Evolutionary conservation across 2,329 filamentous ascomycete genomes (phyloP), one percentile per base, ranked within the genome.

Genomic region (Trichoderma koningiopsis): DNA sequence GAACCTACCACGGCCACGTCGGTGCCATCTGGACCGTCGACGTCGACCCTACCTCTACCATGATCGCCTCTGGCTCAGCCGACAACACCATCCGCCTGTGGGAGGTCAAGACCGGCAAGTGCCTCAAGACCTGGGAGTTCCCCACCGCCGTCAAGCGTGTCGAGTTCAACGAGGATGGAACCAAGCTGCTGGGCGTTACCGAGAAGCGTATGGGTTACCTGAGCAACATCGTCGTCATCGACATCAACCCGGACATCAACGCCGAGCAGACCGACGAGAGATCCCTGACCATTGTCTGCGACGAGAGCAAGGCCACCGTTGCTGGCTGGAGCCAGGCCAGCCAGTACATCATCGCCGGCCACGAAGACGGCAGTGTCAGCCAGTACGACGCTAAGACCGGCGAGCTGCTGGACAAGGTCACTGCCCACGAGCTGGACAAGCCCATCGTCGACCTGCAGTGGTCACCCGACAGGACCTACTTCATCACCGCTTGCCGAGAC

Each of bases 21-120:
- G 96, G 96, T 83, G 95, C 96, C 77, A 92, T 99, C 85, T 99
- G 96, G 96, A 97, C 96, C 72, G 92, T 99, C 82, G 96, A 99
- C 80, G 91, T 97, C 78, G 93, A 97, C 84, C 94, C 95, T 73
- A 94, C 94, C 77, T 92, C 91, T 73, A 93, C 92, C 77, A 89
- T 99, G 79, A 91, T 98, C 79, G 96, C 95, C 78, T 96, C 93
- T 71, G 96, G 96, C 77, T 96, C 94, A 76, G 96, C 96, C 82
- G 96, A 99, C 85, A 98, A 98, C 87, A 97, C 95, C 56, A 95
- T 99, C 83, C 90, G 94, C 78, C 87, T 99, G 77, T 99, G 96
- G 96, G 94, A 99, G 80, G 88, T 97, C 80, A 92, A 94, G 87
- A 92, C 92, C 19, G 96, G 96, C 79, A 93, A 92, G 80, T 91